Percentiles rank a stretch among this genome's conserved stretches.
Conservation (phyloP, 2,329 filamentous ascomycete genomes). For the Hymenoscyphus albidus region DNA sequence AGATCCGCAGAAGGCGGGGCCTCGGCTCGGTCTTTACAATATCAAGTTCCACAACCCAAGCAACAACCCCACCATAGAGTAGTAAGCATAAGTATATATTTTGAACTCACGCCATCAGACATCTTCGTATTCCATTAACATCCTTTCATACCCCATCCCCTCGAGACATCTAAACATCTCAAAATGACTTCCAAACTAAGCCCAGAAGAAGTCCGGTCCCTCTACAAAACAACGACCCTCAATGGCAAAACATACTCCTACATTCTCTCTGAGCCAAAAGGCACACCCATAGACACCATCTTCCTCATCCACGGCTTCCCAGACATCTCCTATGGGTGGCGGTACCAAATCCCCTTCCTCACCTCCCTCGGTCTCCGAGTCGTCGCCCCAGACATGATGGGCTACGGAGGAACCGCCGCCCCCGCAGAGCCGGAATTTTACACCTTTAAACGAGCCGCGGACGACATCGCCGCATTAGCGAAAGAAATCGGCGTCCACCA, state of each 20-base stretch:
- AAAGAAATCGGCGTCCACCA: constrained; percentile 43
- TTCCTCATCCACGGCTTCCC: constrained; percentile 65
- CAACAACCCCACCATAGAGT: background rate
- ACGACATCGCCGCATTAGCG: constrained; percentile 72
- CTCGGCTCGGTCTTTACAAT: background rate
- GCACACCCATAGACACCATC: constrained; percentile 44
- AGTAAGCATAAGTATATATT: background rate
- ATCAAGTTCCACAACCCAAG: background rate
- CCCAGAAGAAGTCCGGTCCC: constrained; percentile 62
- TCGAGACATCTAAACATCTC: constrained; percentile 8
- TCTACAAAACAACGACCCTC: constrained; percentile 58
- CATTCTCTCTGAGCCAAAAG: constrained; percentile 50
- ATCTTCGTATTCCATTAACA: too few relatives aligned
- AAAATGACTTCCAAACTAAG: constrained; percentile 61
- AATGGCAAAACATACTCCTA: constrained; percentile 70
- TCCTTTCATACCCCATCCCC: too few relatives aligned
- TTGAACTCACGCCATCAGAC: background rate
- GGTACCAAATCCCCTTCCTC: constrained; percentile 79
- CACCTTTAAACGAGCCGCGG: constrained; percentile 65
- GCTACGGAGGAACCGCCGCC: constrained; percentile 74
- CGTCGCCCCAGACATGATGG: constrained; percentile 74
- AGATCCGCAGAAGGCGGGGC: background rate
- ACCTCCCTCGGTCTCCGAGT: constrained; percentile 70
- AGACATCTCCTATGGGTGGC: constrained; percentile 79
- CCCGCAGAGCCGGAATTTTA: constrained; percentile 62